Base-by-base conservation (phyloP, 2,329 filamentous ascomycete genomes). In the Trichoderma guizhouense region DNA sequence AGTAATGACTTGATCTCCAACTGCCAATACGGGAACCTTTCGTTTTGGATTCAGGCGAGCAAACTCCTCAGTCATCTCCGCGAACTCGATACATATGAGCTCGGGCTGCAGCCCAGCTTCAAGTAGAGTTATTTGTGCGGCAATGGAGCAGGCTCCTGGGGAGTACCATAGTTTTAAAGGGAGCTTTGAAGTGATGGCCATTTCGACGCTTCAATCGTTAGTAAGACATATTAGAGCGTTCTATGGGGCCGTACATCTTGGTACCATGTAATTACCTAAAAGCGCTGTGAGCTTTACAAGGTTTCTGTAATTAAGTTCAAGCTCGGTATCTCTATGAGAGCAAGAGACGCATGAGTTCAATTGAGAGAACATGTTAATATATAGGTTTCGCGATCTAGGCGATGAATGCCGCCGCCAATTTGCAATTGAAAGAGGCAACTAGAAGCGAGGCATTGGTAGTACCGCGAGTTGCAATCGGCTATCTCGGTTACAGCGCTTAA, bases 61-160 rank as follows among this genome's bases (percentile, higher is more conserved):
- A 58, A 68, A 68, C 11, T 58, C 65, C 18, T 60, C 65, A 11
- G 51, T 58, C 21, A 58, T 30, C 2, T 58, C n/a, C 24, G 34
- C 53, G 1, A 30, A 43, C 32, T 68, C 7, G n/a, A 39, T 24
- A 12, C 34, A 51, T 6, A 68, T 68, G 5, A 68, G 26, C 7
- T 68, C 65, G 7, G 65, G 65, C 9, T 68, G 51, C 30, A 68
- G 32, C 12, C 65, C 65, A 18, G 65, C 65, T 8, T 68, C 65
- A 58, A 68, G 53, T 5, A 68, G 34, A 14, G 34, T 30, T 30
- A 68, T 14, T 1, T 68, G 65, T 12, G 65, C 65, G 26, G 65
- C 65, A 43, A 58, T 24, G 8, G 65, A 68, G 53, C 65, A 58
- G 3, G 65, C 34, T 4, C 65, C 65, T 6, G 53, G 65, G 0